Conservation (phyloP, 2,329 filamentous ascomycete genomes). For the Lomentospora prolificans region DNA sequence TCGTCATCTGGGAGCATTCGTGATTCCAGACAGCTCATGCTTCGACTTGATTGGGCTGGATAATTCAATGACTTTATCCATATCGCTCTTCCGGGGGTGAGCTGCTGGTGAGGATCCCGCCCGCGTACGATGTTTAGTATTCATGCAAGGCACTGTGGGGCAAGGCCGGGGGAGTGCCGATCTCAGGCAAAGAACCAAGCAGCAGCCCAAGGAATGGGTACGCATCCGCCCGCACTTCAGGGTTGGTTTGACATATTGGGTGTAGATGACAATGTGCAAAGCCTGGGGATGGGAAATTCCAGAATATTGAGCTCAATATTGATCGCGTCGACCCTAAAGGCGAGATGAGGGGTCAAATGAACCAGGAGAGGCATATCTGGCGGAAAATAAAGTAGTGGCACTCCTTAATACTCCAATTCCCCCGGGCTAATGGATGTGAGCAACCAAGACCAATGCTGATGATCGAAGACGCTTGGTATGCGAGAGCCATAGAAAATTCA, state of each 20-base stretch:
- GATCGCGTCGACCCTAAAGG: not conserved
- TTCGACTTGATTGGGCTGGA: not conserved
- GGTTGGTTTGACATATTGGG: not conserved
- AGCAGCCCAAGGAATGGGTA: not conserved
- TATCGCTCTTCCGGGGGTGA: not conserved
- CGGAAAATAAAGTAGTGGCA: not conserved
- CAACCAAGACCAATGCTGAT: not conserved
- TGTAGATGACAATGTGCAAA: not conserved
- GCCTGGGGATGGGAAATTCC: not conserved
- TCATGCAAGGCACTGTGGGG: slow-evolving; percentile 6
- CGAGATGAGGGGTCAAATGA: not conserved
- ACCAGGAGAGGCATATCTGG: not conserved
- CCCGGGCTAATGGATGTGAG: not conserved
- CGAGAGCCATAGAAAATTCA: not conserved
- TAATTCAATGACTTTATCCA: not conserved
- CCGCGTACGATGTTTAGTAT: slow-evolving; percentile 3
- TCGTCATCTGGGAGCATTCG: not conserved
- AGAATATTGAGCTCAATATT: not conserved
- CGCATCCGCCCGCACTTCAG: not conserved
- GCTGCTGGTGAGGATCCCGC: not conserved
- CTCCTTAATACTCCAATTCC: not conserved
- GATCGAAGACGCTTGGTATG: too few relatives aligned
- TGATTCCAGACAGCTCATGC: not conserved
- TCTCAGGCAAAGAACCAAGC: not conserved
- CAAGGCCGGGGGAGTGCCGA: not conserved